Conservation (phyloP, 2,329 filamentous ascomycete genomes). For the Aureobasidium leucospermi region DNA sequence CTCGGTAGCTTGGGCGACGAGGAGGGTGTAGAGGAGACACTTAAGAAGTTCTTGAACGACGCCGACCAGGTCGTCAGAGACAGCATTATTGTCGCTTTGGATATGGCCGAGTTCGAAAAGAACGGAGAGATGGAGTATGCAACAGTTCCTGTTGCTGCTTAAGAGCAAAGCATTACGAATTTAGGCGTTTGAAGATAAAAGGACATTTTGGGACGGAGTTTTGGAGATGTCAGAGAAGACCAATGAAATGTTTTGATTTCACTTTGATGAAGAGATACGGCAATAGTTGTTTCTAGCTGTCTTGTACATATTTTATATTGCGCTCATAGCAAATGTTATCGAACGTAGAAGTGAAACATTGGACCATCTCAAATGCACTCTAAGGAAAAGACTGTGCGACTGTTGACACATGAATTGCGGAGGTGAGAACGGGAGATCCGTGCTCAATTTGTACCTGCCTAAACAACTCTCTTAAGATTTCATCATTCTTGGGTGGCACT, state of each 20-base stretch:
- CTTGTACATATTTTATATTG: not conserved
- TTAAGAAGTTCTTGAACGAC: conserved; percentile 80
- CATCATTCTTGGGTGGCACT: not conserved
- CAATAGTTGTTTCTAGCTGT: not conserved
- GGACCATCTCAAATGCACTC: not conserved
- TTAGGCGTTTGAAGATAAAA: conserved; percentile 6
- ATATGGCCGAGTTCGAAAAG: conserved; percentile 97
- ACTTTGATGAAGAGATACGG: not conserved
- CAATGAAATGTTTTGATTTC: conserved; percentile 1
- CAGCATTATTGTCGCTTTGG: conserved; percentile 87
- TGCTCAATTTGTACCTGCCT: conserved; percentile 11
- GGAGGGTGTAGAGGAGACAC: conserved; percentile 78
- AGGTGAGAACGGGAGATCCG: not conserved
- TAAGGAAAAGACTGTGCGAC: not conserved
- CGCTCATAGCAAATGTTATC: not conserved
- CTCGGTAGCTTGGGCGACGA: conserved; percentile 90
- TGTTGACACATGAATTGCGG: not conserved
- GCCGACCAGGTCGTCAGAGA: conserved; percentile 89
- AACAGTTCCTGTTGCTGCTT: conserved; percentile 56
- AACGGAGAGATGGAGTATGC: conserved; percentile 86
- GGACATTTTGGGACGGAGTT: conserved; percentile 2
- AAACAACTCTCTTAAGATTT: conserved; percentile 2
- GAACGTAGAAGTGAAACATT: not conserved
- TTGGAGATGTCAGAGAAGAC: not conserved
- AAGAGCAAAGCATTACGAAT: conserved; percentile 32